Evolutionary conservation across 1,284 basidiomycete genomes (phyloP), one percentile per base, ranked within the genome.

Genomic region (Cutaneotrichosporon cutaneum): DNA sequence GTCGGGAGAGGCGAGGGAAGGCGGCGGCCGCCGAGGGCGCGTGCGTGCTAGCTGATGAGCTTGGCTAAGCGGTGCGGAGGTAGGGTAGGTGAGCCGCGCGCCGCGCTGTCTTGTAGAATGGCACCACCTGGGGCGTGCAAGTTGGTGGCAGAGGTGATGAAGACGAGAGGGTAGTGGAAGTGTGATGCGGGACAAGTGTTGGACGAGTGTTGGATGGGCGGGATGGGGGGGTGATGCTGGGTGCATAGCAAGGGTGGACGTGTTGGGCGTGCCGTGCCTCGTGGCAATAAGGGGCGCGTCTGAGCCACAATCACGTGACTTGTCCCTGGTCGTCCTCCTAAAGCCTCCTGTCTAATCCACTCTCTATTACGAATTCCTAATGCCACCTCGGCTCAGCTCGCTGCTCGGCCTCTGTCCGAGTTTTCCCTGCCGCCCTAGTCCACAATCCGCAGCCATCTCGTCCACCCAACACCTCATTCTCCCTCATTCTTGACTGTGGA

Each of bases 251-350:
- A n/a, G 39, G 39, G 39, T 42, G 39, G 39, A 42, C 39, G 39
- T 42, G 39, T 42, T 42, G 39, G 39, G 18, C 39, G 39, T 42
- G 39, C 9, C 39, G 39, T 42, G 39, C 39, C 39, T 42, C 39
- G 39, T 42, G 39, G 39, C 39, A 42, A 18, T n/a, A 42, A 42
- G 39, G 39, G 39, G 39, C 39, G 39, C 39, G 39, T 42, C 39
- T 42, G 39, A 39, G 36, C 36, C 9, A 39, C 36, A 11, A 39
- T 16, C 39, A 42, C 39, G 39, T 42, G 39, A 42, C 39, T 16
- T 16, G 13, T 1, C 36, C 36, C 13, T 16, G 13, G 14, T 39
- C 18, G 36, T 39, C 36, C 9, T 33, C n/a, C n/a, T n/a, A n/a
- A n/a, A n/a, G n/a, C n/a, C n/a, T 39, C 18, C 13, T 39, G 18